These are phyloP conservation scores for Murraya koenigii DNA, from an alignment of 345 rosid genomes.

Conservation along the genomic window DNA sequence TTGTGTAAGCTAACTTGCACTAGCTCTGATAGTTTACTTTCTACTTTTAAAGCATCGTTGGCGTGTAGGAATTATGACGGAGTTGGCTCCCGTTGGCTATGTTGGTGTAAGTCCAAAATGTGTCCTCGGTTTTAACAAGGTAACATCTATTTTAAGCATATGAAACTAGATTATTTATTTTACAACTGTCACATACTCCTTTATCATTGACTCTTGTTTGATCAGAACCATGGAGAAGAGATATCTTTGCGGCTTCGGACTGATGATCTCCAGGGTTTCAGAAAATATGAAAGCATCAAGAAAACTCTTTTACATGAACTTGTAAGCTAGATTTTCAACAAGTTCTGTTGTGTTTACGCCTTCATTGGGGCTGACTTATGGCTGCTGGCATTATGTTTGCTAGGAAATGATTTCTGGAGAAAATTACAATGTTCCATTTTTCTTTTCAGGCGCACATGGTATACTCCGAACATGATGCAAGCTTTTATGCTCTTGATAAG, in stretches of 20 bases:
- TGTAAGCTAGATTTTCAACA: slow-evolving; percentile 37
- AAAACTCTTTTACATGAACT: slow-evolving; percentile 94
- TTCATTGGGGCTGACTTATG: neutral
- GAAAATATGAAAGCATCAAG: slow-evolving; percentile 90
- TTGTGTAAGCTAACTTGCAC: neutral
- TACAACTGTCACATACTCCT: neutral
- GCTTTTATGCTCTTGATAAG: slow-evolving; percentile 75
- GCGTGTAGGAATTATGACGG: slow-evolving; percentile 89
- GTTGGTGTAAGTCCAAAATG: slow-evolving; percentile 91
- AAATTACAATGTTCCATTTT: slow-evolving; percentile 10
- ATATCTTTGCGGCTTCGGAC: slow-evolving; percentile 94
- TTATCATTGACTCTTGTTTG: slow-evolving; percentile 12
- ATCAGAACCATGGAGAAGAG: slow-evolving; percentile 93
- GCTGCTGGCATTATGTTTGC: neutral
- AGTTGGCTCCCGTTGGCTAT: slow-evolving; percentile 96
- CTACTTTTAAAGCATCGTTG: slow-evolving; percentile 61
- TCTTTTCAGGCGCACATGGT: slow-evolving; percentile 91
- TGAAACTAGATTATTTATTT: neutral
- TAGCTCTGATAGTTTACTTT: slow-evolving; percentile 10
- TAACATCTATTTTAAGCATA: slow-evolving; percentile 20
- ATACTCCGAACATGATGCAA: slow-evolving; percentile 81
- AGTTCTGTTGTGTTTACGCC: neutral
- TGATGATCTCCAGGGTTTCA: slow-evolving; percentile 93
- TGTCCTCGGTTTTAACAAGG: slow-evolving; percentile 88
- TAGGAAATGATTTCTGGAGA: neutral